Evolutionary conservation across 352 stramenopile genomes (phyloP), one percentile per base, ranked within the genome.

Genomic region (Pythium oligandrum): DNA sequence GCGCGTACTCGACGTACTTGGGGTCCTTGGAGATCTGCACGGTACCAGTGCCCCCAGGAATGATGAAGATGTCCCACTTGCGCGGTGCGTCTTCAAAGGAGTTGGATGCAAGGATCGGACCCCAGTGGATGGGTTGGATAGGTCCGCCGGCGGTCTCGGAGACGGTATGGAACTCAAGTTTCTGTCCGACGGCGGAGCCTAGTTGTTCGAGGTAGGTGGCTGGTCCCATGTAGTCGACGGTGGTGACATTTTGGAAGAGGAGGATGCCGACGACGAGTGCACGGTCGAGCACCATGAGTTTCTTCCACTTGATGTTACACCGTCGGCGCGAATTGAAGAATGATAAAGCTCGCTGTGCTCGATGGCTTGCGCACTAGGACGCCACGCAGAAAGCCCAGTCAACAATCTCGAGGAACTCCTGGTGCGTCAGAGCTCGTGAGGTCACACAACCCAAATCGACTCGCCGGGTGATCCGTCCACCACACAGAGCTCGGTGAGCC

Each of bases 151-250:
- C 11, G 30, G 42, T 51, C 48, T 72, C 48, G 11, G 73, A 71
- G 59, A 88, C 74, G 37, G 78, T 81, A 47, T 66, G 40, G 57
- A 88, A 79, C 32, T 70, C 64, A 12, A 82, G 62, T 6, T 69
- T 66, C 33, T 80, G 58, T 31, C 55, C 62, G n/a, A n/a, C n/a
- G 46, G 80, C 54, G 3, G 48, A 66, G 40, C 69, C 68, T 34
- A 88, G 69, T 48, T 75, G 65, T 62, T 86, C 75, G 50, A 85
- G 59, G 55, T 83, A 88, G 44, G 73, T 68, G n/a, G 73, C 73
- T 10, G 71, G 69, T 4, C 78, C 78, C 48, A 86, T 63, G 58
- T 65, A 85, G 54, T 88, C 78, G 47, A 86, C 70, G 59, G 73
- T 61, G 63, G 82, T 75, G 47, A 85, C 75, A 44, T 56, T 54